Base-by-base conservation (phyloP, 257 asterid genomes). In the Asclepias syriaca region DNA sequence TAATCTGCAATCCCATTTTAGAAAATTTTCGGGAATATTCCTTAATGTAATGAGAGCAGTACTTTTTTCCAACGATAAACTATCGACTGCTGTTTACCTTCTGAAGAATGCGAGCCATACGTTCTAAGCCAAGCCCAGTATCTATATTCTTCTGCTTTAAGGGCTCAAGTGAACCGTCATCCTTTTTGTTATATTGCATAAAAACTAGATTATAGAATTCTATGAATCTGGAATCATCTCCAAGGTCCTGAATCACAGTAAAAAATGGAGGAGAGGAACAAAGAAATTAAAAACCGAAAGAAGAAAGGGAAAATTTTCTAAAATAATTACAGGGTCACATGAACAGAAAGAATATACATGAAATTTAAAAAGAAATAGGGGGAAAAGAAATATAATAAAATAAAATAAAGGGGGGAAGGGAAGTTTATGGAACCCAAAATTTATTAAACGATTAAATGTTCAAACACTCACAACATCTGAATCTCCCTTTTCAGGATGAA, bases 151-250 rank as follows among this genome's bases (percentile, higher is more conserved):
- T 88, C 85, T 91, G 97, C 78, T 91, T 91, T 75, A 93, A 84
- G 73, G 98, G 97, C 85, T 93, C 98, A 7, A 91, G 96, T 45
- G 97, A 91, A 70, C 98, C 98, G 76, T 91, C 97, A 50, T 91
- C 97, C 81, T 81, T 89, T 83, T 76, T 88, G 75, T 93, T 91
- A 85, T 89, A 93, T 83, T 93, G 90, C 98, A 93, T 93, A 68
- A 93, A 93, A 69, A 93, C 98, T 55, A 93, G 96, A 85, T 93
- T 93, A 85, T 93, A 93, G 85, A 91, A 91, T 89, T 93, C 98
- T 85, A 93, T 93, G 79, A 93, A 93, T 78, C 98, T 89, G 50
- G 92, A 48, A 83, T 91, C 98, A 82, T 93, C 98, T 71, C 93
- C 93, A 78, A 91, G 97, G 79, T 93, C 98, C 98, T 93, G 87